Conservation (phyloP, 345 rosid species). For the Rhizophora mangle region DNA sequence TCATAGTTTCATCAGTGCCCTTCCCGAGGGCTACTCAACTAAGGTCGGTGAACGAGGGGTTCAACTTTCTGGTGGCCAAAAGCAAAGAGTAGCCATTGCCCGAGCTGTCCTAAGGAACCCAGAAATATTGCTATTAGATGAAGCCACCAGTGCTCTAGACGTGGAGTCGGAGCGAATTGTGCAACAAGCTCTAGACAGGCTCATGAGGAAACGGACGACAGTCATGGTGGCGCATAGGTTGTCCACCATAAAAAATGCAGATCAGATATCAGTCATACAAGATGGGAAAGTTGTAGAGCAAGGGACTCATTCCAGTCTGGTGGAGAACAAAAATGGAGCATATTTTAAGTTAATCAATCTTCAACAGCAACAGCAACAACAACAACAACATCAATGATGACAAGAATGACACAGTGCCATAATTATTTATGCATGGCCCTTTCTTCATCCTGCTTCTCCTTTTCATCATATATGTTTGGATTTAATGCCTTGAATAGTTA, state of each 20-base stretch:
- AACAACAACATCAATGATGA: slow-evolving; percentile 24
- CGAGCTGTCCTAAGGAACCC: slow-evolving; percentile 90
- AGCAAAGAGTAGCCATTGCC: slow-evolving; percentile 89
- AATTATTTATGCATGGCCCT: background rate
- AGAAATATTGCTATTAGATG: slow-evolving; percentile 77
- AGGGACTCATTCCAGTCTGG: slow-evolving; percentile 71
- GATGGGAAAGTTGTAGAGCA: slow-evolving; percentile 74
- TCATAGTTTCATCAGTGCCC: slow-evolving; percentile 72
- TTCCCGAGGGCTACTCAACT: slow-evolving; percentile 87
- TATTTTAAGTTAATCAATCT: slow-evolving; percentile 76
- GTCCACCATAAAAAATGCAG: slow-evolving; percentile 79
- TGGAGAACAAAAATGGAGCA: slow-evolving; percentile 66
- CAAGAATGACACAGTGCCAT: background rate
- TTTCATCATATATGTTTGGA: background rate
- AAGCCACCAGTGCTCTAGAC: slow-evolving; percentile 90
- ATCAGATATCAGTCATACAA: slow-evolving; percentile 72
- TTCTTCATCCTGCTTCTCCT: background rate
- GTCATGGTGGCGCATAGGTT: slow-evolving; percentile 92
- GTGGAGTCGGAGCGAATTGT: slow-evolving; percentile 80
- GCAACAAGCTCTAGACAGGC: slow-evolving; percentile 85
- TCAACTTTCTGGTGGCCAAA: slow-evolving; percentile 89
- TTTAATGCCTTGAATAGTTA: background rate
- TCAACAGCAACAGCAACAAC: slow-evolving; percentile 66
- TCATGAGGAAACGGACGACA: slow-evolving; percentile 79
- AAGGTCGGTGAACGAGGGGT: slow-evolving; percentile 88